Percentiles rank a stretch among this genome's conserved stretches.
These are phyloP conservation scores for Aspergillus amoenus DNA, from an alignment of 2,329 filamentous ascomycete genomes.

Conservation along the genomic window DNA sequence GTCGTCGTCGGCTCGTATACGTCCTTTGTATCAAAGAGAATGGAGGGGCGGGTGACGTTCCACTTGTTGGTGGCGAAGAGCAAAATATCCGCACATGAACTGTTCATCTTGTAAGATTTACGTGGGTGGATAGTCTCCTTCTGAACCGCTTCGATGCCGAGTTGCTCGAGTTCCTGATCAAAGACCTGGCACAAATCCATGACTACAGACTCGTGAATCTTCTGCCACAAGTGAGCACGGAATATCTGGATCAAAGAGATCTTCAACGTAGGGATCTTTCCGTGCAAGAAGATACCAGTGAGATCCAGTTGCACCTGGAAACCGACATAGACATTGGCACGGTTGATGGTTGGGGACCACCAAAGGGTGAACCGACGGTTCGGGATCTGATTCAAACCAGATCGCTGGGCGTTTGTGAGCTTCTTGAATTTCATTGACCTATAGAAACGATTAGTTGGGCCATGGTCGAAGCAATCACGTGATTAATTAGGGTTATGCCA, in stretches of 20 bases:
- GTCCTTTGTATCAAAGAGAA: slow-evolving; percentile 95
- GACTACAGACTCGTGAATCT: slow-evolving; percentile 97
- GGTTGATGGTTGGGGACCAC: slow-evolving; percentile 94
- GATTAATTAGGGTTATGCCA: not conserved
- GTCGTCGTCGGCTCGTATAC: slow-evolving; percentile 89
- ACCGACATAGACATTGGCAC: slow-evolving; percentile 97
- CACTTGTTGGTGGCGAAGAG: slow-evolving; percentile 98
- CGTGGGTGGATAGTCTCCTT: slow-evolving; percentile 98
- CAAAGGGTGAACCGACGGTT: slow-evolving; percentile 98
- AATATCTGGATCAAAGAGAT: slow-evolving; percentile 99
- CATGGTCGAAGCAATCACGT: not conserved
- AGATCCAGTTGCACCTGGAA: slow-evolving; percentile 98
- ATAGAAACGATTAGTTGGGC: not conserved
- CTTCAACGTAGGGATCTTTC: slow-evolving; percentile 96
- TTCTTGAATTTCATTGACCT: slow-evolving; percentile 95
- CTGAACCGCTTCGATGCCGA: slow-evolving; percentile 95
- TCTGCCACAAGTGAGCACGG: slow-evolving; percentile 99
- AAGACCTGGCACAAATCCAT: slow-evolving; percentile 99
- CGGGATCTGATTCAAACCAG: slow-evolving; percentile 96
- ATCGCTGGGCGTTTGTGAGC: slow-evolving; percentile 92
- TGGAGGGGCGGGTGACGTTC: slow-evolving; percentile 92
- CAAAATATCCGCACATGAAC: slow-evolving; percentile 94
- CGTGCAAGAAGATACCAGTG: slow-evolving; percentile 97
- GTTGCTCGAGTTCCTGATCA: slow-evolving; percentile 91
- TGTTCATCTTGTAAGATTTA: slow-evolving; percentile 99